These are phyloP conservation scores for Ceriops decandra DNA, from an alignment of 345 rosid species.

Conservation along the genomic window DNA sequence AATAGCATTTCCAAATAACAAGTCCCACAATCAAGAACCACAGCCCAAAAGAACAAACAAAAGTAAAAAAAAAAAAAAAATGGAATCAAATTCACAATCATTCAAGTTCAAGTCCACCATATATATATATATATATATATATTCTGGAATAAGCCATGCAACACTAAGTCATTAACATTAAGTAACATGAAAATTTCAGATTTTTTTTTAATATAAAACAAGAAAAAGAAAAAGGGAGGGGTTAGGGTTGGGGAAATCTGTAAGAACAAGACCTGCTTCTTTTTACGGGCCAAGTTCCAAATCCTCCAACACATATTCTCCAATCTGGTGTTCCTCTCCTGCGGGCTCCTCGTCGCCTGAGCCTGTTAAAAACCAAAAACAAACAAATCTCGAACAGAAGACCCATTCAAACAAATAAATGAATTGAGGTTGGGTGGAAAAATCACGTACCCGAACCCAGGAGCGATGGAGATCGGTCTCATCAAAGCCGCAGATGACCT, in stretches of 20 bases:
- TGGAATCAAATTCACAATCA: no score
- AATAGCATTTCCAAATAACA: no score
- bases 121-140: no score
- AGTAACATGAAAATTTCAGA: not conserved
- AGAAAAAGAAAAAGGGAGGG: not conserved
- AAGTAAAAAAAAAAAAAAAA: no score
- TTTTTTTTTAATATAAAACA: no score
- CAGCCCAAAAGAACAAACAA: no score
- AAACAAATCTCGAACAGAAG: not conserved
- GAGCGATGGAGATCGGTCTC: conserved; percentile 97
- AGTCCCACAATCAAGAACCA: no score
- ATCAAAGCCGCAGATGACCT: conserved; percentile 92
- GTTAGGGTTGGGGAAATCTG: no score
- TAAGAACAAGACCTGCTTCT: conserved; percentile 67
- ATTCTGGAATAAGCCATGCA: not conserved
- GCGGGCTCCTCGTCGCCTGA: conserved; percentile 93
- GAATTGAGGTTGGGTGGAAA: not conserved
- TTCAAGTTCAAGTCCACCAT: no score
- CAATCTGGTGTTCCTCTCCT: conserved; percentile 94
- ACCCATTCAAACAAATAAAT: not conserved
- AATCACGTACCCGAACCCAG: conserved; percentile 53
- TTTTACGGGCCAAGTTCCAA: conserved; percentile 98
- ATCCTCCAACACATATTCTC: conserved; percentile 99
- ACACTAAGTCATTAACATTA: not conserved
- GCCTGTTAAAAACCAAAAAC: conserved; percentile 42